Evolutionary conservation across 2,329 filamentous ascomycete species (phyloP).

Genomic region (Thielaviopsis punctulata): DNA sequence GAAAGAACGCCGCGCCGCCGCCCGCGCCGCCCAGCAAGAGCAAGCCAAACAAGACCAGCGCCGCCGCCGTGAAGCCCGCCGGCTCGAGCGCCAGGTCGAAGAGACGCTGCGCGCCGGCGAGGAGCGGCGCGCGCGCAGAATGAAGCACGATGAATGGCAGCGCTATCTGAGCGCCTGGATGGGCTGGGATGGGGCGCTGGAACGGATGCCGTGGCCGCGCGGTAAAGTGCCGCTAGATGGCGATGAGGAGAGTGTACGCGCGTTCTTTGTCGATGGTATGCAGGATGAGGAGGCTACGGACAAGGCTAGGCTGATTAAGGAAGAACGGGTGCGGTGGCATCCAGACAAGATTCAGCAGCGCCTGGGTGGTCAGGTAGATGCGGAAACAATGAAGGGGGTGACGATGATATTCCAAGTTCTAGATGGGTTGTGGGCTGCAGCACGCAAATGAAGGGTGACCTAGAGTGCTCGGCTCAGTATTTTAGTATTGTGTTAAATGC

Average conservation of each 20-base stretch:
- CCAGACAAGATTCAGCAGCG: constrained; percentile 94
- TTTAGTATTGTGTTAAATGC: too few species aligned
- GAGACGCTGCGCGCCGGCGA: constrained; percentile 49
- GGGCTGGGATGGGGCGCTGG: constrained; percentile 27
- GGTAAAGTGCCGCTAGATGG: not conserved
- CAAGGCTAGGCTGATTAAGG: constrained; percentile 44
- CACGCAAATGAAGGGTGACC: constrained; percentile 1
- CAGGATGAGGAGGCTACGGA: constrained; percentile 27
- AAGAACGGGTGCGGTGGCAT: constrained; percentile 86
- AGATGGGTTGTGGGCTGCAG: constrained; percentile 45
- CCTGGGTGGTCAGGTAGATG: constrained; percentile 56
- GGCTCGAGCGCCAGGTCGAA: constrained; percentile 48
- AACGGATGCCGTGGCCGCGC: constrained; percentile 49
- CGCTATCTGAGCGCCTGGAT: constrained; percentile 36
- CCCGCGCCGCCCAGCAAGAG: constrained; percentile 18
- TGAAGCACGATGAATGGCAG: constrained; percentile 50
- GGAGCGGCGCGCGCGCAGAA: constrained; percentile 38
- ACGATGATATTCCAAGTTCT: constrained; percentile 86
- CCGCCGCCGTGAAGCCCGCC: constrained; percentile 18
- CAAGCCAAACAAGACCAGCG: constrained; percentile 19
- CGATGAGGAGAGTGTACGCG: constrained; percentile 39
- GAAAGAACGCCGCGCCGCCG: constrained; percentile 41
- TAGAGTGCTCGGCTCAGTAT: constrained; percentile 6
- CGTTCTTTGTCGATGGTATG: constrained; percentile 42
- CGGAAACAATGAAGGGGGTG: constrained; percentile 55